A percentile compares a stretch with the other conserved stretches of the same genome.
phyloP scores from a whole-genome alignment of 140 eudicot genomes.

The Flaveria floridana region DNA sequence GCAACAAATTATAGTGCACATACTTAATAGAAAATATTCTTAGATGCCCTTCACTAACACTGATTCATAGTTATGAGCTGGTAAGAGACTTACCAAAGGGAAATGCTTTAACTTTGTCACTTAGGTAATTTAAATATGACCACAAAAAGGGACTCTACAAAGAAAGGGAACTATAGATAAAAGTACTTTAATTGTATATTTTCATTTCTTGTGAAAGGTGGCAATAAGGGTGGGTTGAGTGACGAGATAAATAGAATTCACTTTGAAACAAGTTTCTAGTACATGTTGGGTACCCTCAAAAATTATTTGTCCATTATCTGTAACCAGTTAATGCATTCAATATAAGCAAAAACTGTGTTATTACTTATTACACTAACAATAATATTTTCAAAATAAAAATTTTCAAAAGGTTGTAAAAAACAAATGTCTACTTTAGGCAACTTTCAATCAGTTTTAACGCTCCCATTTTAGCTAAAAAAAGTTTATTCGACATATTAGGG shows the following conservation, averaged over 20 bases:
- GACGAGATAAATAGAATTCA: neutral
- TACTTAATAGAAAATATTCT: conserved; percentile 7
- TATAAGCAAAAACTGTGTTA: too few relatives aligned
- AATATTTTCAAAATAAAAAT: too few relatives aligned
- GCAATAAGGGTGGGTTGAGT: conserved; percentile 1
- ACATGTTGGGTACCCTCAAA: neutral
- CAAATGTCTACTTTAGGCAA: neutral
- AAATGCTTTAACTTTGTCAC: neutral
- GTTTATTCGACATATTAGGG: neutral
- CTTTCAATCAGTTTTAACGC: neutral
- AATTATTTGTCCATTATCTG: neutral
- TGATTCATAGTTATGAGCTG: neutral
- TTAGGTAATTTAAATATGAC: neutral
- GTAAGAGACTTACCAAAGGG: conserved; percentile 18
- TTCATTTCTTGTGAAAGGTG: conserved; percentile 15
- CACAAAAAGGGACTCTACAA: neutral
- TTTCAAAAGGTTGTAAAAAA: neutral
- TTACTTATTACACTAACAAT: too few relatives aligned
- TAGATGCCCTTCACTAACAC: conserved; percentile 11
- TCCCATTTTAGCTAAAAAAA: neutral
- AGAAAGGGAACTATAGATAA: neutral
- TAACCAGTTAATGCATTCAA: neutral
- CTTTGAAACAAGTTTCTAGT: neutral
- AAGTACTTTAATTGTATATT: conserved; percentile 1
- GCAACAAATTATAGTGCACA: neutral